These are phyloP conservation scores for Arthrobotrys entomopaga DNA, from an alignment of 2,329 filamentous ascomycete species.

Conservation along the genomic window DNA sequence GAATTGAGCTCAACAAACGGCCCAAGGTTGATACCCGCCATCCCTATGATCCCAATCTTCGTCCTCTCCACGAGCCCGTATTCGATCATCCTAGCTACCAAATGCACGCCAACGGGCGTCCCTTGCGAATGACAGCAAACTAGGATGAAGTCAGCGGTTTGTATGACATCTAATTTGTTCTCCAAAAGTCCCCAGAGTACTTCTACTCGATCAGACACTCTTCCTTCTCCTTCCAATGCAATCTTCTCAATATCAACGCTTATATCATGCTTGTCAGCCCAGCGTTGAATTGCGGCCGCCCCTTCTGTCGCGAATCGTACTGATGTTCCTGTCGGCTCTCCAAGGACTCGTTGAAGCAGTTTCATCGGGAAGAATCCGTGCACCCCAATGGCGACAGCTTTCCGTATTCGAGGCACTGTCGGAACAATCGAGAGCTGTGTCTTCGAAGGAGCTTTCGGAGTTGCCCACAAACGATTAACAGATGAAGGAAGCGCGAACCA, in stretches of 20 bases:
- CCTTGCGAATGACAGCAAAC: constrained; percentile 96
- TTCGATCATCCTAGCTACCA: constrained; percentile 90
- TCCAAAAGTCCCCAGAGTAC: constrained; percentile 93
- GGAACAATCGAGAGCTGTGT: constrained; percentile 77
- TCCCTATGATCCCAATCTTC: constrained; percentile 75
- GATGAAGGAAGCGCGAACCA: constrained; percentile 67
- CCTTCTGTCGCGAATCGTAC: constrained; percentile 90
- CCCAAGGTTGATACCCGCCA: constrained; percentile 91
- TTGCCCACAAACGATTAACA: constrained; percentile 45
- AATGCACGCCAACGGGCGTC: constrained; percentile 90
- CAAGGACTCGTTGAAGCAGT: constrained; percentile 87
- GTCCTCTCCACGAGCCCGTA: constrained; percentile 82
- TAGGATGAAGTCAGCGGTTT: constrained; percentile 85
- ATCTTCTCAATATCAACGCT: constrained; percentile 89
- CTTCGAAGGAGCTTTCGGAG: constrained; percentile 70
- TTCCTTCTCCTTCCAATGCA: constrained; percentile 92
- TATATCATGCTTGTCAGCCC: constrained; percentile 79
- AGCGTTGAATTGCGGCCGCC: constrained; percentile 82
- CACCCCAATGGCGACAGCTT: constrained; percentile 89
- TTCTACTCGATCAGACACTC: constrained; percentile 86
- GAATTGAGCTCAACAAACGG: constrained; percentile 93
- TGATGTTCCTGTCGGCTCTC: constrained; percentile 94
- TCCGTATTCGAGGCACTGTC: constrained; percentile 77
- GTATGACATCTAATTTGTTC: constrained; percentile 93
- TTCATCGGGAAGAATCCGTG: constrained; percentile 93